Evolutionary conservation across 2,329 filamentous ascomycete species (phyloP), one percentile per base, ranked within the genome.

Genomic region (Penicillium janthinellum): DNA sequence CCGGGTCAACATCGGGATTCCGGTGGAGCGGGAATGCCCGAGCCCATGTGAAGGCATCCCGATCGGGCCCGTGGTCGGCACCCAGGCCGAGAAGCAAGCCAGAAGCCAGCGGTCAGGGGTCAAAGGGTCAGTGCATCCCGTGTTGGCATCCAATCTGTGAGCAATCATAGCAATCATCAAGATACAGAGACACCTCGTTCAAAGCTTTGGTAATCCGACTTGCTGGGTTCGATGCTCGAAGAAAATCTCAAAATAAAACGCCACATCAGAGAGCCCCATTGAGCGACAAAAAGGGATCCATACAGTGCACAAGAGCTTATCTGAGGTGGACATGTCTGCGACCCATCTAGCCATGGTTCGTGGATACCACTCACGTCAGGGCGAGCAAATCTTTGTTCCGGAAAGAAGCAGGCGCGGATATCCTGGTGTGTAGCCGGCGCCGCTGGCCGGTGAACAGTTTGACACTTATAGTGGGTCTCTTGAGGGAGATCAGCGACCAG

Each of bases 1-100:
- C 47, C 65, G 66, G 65, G 56, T 60, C 41, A 8, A 45, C 25
- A 45, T 67, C 66, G 67, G 67, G 61, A 69, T 68, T 60, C 64
- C 67, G 67, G 60, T 58, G 54, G 51, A 62, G 64, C 65, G 64
- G 62, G 57, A 67, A 58, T 54, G 54, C 64, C 64, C 66, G 64
- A 63, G 51, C 22, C 14, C 42, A 49, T 22, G 41, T 41, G 41
- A 60, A 64, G 56, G 58, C 38, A 64, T 67, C 66, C 66, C 65
- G 66, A 67, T 11, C 17, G 37, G 45, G 52, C 54, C 62, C 60
- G 60, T 54, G 37, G 48, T 59, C 64, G 63, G 60, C 57, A 57
- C 7, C 4, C 59, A 61, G 50, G 56, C 64, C 65, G 63, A 66
- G 56, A 62, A 15, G 8, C 45, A 38, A 11, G 44, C 44, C 14